These are phyloP conservation scores for Potentilla sterilis DNA, from an alignment of 306 rosid genomes.

Conservation along the genomic window DNA sequence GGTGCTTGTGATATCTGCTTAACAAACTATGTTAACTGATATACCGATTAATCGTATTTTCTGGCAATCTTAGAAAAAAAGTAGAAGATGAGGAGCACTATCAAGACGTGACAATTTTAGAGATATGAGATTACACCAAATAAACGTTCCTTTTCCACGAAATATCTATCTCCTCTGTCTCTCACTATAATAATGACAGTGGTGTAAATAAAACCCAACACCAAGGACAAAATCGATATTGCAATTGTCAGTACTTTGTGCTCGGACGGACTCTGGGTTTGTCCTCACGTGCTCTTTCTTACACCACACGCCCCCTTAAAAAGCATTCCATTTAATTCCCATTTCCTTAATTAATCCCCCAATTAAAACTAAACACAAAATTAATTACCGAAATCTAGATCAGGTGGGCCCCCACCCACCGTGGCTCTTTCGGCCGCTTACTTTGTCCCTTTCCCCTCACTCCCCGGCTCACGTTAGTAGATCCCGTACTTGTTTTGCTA, in stretches of 20 bases:
- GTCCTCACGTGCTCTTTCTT: slow-evolving; percentile 25
- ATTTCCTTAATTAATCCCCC: background rate
- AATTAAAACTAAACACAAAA: background rate
- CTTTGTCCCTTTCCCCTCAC: slow-evolving; percentile 37
- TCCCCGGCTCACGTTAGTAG: background rate
- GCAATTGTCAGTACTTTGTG: background rate
- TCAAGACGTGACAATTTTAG: too few relatives aligned
- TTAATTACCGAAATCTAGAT: slow-evolving; percentile 15
- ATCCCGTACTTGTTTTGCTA: accelerated
- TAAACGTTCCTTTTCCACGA: too few relatives aligned
- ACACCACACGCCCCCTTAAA: slow-evolving; percentile 21
- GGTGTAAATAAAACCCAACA: background rate
- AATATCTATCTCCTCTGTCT: background rate
- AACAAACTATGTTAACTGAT: too few relatives aligned
- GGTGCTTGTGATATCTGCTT: too few relatives aligned
- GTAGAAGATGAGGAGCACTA: too few relatives aligned
- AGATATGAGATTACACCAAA: too few relatives aligned
- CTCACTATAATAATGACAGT: background rate
- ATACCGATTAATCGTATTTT: too few relatives aligned
- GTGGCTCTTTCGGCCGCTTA: slow-evolving; percentile 51
- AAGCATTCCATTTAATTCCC: background rate
- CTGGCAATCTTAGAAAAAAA: too few relatives aligned
- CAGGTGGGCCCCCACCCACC: slow-evolving; percentile 51
- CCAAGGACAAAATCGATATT: slow-evolving; percentile 5
- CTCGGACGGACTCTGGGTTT: background rate